phyloP scores from a whole-genome alignment of 257 asterid species.

The Cinchona pubescens region DNA sequence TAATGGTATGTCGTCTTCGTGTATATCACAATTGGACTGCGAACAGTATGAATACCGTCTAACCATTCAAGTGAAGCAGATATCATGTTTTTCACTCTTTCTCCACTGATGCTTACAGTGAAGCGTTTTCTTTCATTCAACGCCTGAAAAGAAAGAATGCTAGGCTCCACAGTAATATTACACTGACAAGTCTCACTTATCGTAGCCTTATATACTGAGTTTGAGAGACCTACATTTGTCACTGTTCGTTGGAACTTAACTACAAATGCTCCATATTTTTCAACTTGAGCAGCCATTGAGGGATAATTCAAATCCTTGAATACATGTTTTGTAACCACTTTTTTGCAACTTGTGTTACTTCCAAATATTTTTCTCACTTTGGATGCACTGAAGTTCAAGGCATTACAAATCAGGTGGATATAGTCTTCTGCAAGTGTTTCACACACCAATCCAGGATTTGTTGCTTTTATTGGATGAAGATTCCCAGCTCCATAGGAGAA shows the following conservation, averaged over 20 bases:
- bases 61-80: conserved; percentile 14
- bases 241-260: conserved; percentile 9
- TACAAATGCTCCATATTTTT: neutral
- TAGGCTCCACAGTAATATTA: conserved; percentile 7
- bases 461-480: conserved; percentile 10
- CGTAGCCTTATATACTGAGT: conserved; percentile 6
- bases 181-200: neutral
- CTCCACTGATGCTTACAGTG: neutral
- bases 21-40: conserved; percentile 15
- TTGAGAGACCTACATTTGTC: conserved; percentile 7
- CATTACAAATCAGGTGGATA: neutral
- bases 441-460: conserved; percentile 10
- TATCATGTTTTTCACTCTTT: neutral
- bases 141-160: neutral
- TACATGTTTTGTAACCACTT: too few species aligned
- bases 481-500: conserved; percentile 7
- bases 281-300: conserved; percentile 7
- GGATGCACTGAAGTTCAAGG: neutral
- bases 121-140: conserved; percentile 6
- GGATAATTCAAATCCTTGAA: conserved; percentile 23
- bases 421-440: conserved; percentile 8
- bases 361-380: conserved; percentile 4
- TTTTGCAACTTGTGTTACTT: conserved; percentile 4
- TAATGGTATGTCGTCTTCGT: too few species aligned
- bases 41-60: neutral